phyloP scores from a whole-genome alignment of 768 basidiomycete species.

The Strobilomyces dryophilus region DNA sequence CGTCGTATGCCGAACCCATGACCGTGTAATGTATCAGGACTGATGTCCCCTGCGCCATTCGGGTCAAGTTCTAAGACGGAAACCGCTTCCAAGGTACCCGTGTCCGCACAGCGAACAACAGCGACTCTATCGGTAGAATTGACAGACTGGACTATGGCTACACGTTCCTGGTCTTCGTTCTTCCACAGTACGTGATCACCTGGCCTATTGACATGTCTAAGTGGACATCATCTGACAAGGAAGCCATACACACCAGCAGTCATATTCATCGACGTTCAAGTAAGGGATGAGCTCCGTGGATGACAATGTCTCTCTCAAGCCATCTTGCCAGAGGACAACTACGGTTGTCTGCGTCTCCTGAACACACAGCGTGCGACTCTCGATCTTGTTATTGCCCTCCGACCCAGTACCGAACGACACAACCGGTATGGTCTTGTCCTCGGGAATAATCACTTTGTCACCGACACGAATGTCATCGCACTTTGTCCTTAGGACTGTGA shows the following conservation, averaged over 20 bases:
- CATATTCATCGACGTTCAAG: conserved; percentile 86
- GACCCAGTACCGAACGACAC: conserved; percentile 59
- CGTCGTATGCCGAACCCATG: conserved; percentile 77
- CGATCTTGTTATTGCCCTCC: conserved; percentile 42
- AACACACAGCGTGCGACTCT: conserved; percentile 58
- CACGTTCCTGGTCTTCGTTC: conserved; percentile 59
- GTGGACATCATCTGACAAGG: neutral
- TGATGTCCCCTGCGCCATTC: conserved; percentile 61
- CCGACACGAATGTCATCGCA: conserved; percentile 71
- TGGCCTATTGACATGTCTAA: conserved; percentile 52
- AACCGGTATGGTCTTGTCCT: conserved; percentile 41
- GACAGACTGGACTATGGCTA: conserved; percentile 77
- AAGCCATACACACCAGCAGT: conserved; percentile 63
- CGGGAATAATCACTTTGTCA: conserved; percentile 63
- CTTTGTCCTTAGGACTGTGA: conserved; percentile 59
- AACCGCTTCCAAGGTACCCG: conserved; percentile 54
- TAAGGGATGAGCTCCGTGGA: conserved; percentile 75
- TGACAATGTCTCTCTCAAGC: conserved; percentile 54
- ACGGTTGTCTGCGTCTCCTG: conserved; percentile 66
- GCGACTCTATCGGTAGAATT: conserved; percentile 71
- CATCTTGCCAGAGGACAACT: conserved; percentile 86
- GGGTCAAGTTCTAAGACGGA: conserved; percentile 88
- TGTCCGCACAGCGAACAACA: conserved; percentile 54
- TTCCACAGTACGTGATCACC: conserved; percentile 89
- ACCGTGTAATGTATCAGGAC: conserved; percentile 38